phyloP scores from a whole-genome alignment of 2,329 filamentous ascomycete genomes.

The Ophiostoma sp. region DNA sequence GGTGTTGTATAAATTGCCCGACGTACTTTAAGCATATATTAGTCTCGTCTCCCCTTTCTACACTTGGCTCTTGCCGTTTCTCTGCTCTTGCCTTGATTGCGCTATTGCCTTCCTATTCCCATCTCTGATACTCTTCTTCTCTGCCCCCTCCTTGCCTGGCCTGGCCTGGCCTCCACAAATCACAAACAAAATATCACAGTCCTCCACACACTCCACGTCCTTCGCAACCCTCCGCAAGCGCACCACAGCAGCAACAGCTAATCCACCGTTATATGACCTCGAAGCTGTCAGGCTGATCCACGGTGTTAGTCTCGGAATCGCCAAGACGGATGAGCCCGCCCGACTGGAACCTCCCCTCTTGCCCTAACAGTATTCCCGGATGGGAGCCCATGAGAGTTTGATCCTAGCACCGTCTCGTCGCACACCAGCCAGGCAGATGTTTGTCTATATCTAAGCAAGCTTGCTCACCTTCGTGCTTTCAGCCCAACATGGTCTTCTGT shows the following conservation, averaged over 20 bases:
- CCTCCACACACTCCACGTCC: neutral
- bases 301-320: neutral
- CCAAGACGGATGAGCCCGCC: neutral
- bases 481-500: conserved; percentile 48
- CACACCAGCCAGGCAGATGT: neutral
- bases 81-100: neutral
- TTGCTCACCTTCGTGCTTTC: neutral
- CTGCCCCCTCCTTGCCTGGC: neutral
- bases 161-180: neutral
- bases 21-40: neutral
- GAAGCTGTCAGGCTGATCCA: neutral
- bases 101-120: neutral
- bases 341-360: neutral
- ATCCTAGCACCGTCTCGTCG: neutral
- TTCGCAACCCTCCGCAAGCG: neutral
- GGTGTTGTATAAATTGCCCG: neutral
- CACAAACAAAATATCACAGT: neutral
- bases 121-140: neutral
- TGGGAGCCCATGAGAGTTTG: neutral
- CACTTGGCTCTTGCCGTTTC: conserved; percentile 1
- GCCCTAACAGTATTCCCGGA: neutral
- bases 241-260: neutral
- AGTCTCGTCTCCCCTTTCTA: conserved; percentile 2
- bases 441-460: neutral
- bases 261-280: neutral